Percentiles rank a stretch among this genome's conserved stretches.
These are phyloP conservation scores for Akebia trifoliata DNA, from an alignment of 164 flowering plant species.

Conservation along the genomic window DNA sequence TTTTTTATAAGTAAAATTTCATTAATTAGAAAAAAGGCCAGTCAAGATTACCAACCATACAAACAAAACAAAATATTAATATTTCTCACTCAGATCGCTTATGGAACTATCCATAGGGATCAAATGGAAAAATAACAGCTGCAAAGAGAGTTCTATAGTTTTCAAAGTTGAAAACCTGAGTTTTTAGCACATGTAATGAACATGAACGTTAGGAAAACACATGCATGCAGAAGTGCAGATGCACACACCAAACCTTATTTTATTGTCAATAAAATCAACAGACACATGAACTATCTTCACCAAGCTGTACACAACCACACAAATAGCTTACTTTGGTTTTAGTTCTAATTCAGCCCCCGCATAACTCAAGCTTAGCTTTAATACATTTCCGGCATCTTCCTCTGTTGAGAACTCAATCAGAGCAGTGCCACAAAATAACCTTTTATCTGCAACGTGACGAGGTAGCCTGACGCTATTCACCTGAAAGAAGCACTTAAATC, in stretches of 20 bases:
- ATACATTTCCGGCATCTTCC: constrained; percentile 67
- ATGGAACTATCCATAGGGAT: too few species aligned
- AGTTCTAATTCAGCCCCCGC: constrained; percentile 65
- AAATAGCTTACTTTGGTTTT: constrained; percentile 65
- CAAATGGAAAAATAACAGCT: background rate
- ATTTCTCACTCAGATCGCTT: too few species aligned
- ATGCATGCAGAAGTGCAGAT: background rate
- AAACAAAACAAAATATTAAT: too few species aligned
- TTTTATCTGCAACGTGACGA: constrained; percentile 78
- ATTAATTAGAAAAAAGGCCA: too few species aligned
- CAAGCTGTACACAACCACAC: background rate
- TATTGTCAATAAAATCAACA: background rate
- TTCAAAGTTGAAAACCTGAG: background rate
- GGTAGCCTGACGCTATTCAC: constrained; percentile 91
- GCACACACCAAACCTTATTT: too few species aligned
- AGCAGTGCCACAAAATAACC: constrained; percentile 79
- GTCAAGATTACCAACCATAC: too few species aligned
- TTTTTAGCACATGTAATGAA: background rate
- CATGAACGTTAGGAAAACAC: background rate
- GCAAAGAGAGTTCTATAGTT: background rate
- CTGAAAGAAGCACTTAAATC: constrained; percentile 32
- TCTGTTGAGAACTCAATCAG: constrained; percentile 79
- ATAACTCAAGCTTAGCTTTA: constrained; percentile 55
- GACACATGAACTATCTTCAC: background rate
- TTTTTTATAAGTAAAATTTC: too few species aligned